Percentiles rank a stretch among this genome's conserved stretches.
These are phyloP conservation scores for Fraxinus americana DNA, from an alignment of 257 asterid species.

Conservation along the genomic window DNA sequence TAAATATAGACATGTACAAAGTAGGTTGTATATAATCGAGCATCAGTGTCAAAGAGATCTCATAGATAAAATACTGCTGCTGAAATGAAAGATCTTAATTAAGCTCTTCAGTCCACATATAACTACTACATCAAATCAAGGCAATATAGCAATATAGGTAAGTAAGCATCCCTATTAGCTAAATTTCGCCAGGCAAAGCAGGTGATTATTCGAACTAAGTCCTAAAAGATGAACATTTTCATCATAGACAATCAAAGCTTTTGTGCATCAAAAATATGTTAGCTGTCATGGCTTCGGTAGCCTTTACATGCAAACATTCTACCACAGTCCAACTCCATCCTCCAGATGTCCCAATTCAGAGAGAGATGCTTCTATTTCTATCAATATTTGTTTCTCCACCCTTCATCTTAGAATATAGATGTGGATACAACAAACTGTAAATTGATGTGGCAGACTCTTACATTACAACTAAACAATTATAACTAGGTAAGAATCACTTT, in stretches of 20 bases:
- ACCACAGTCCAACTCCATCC: background rate
- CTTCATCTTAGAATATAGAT: background rate
- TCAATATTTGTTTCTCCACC: background rate
- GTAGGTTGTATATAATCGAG: background rate
- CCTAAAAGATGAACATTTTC: conserved; percentile 1
- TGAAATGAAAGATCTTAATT: background rate
- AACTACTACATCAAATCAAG: background rate
- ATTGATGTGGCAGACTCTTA: background rate
- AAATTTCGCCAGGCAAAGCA: conserved; percentile 1
- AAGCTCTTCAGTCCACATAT: conserved; percentile 12
- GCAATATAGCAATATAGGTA: conserved; percentile 1
- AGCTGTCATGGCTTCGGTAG: background rate
- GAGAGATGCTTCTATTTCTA: background rate
- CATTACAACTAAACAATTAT: background rate
- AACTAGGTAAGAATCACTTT: background rate
- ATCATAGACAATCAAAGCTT: background rate
- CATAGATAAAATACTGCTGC: background rate
- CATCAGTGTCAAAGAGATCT: conserved; percentile 11
- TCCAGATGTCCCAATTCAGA: conserved; percentile 3
- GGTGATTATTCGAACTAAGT: background rate
- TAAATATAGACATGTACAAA: conserved; percentile 16
- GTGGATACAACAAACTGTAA: background rate
- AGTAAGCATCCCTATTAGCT: background rate
- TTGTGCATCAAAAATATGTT: background rate
- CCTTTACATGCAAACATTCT: conserved; percentile 1